Conservation (phyloP, 1,284 basidiomycete species). For the Athelia sp. region DNA sequence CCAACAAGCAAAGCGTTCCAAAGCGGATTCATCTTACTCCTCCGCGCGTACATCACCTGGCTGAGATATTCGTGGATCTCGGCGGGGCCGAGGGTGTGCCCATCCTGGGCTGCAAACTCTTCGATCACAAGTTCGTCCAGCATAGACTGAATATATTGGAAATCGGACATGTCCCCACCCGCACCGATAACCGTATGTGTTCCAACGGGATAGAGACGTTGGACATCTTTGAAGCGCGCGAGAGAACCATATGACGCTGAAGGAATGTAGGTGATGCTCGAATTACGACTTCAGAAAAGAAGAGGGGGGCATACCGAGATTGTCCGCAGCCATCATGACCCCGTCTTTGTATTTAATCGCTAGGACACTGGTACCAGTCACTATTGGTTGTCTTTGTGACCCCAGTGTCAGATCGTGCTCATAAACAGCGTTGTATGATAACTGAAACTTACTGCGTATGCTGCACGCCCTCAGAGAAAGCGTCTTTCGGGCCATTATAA, state of each 20-base stretch:
- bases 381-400: slow-evolving; percentile 77
- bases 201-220: slow-evolving; percentile 84
- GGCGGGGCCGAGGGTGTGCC: slow-evolving; percentile 79
- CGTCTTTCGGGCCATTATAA: slow-evolving; percentile 43
- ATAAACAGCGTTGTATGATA: too few relatives aligned
- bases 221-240: slow-evolving; percentile 94
- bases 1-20: slow-evolving; percentile 97
- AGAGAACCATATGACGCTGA: slow-evolving; percentile 98
- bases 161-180: slow-evolving; percentile 97
- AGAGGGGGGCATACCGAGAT: slow-evolving; percentile 67
- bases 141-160: slow-evolving; percentile 85
- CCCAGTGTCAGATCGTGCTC: slow-evolving; percentile 2
- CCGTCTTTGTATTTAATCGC: slow-evolving; percentile 95
- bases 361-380: slow-evolving; percentile 94
- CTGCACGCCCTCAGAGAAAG: slow-evolving; percentile 63
- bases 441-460: too few relatives aligned
- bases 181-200: slow-evolving; percentile 86
- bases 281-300: background rate
- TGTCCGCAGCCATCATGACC: slow-evolving; percentile 99
- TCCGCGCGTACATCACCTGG: slow-evolving; percentile 86
- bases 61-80: slow-evolving; percentile 95
- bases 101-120: slow-evolving; percentile 81
- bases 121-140: slow-evolving; percentile 73
- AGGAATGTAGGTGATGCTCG: slow-evolving; percentile 1
- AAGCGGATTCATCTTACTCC: slow-evolving; percentile 88